Evolutionary conservation across 306 rosid species (phyloP).

Genomic region (Prunus fruticosa): DNA sequence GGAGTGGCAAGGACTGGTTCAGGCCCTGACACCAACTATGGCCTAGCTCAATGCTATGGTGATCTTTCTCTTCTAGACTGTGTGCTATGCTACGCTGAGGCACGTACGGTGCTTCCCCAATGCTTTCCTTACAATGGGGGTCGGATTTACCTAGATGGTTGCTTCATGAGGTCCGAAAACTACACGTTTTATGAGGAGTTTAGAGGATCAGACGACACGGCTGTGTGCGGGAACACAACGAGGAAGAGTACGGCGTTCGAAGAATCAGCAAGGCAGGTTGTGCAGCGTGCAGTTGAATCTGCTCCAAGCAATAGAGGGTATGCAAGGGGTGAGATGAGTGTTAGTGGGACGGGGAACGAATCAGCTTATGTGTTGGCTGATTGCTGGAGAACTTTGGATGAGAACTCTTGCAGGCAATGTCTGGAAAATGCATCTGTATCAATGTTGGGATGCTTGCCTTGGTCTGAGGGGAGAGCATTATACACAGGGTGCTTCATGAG

Average conservation of each 20-base stretch:
- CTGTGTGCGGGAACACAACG: constrained; percentile 59
- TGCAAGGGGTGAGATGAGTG: constrained; percentile 41
- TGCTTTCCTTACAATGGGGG: constrained; percentile 73
- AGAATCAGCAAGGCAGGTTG: constrained; percentile 47
- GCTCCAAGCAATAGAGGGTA: constrained; percentile 53
- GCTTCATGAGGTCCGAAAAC: constrained; percentile 89
- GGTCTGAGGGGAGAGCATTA: constrained; percentile 73
- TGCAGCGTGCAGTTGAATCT: constrained; percentile 38
- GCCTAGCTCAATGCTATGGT: constrained; percentile 90
- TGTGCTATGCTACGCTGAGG: constrained; percentile 76
- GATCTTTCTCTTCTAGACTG: constrained; percentile 85
- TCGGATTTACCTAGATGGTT: constrained; percentile 80
- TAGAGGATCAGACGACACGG: constrained; percentile 48
- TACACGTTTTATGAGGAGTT: constrained; percentile 69
- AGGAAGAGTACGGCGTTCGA: constrained; percentile 40
- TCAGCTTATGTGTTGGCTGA: constrained; percentile 68
- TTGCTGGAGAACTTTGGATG: constrained; percentile 76
- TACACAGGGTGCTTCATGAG: constrained; percentile 92
- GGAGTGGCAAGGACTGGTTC: constrained; percentile 68
- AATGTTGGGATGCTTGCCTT: constrained; percentile 66
- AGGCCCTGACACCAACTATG: constrained; percentile 67
- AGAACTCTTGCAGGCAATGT: constrained; percentile 67
- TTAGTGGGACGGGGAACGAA: constrained; percentile 38
- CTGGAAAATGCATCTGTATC: constrained; percentile 69
- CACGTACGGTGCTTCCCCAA: constrained; percentile 75